Conservation (phyloP, 176 grass and related monocot species). For the barley (Hordeum vulgare) region MorexV3_pseudomolecules_assembly NC_058519.1:30639541-30640040, state of each 20-base stretch:
- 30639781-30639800: constrained; percentile 75
- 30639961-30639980: constrained; percentile 68
- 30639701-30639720: constrained; percentile 61
- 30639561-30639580: constrained; percentile 70
- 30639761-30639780: constrained; percentile 49
- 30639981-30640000: constrained; percentile 65
- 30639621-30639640: too few relatives aligned
- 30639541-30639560: constrained; percentile 60
- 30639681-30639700: constrained; percentile 57
- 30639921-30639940: constrained; percentile 29
- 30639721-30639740: constrained; percentile 72
- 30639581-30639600: background rate
- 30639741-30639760: constrained; percentile 55
- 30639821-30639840: constrained; percentile 26
- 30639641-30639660: too few relatives aligned
- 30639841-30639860: constrained; percentile 31
- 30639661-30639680: constrained; percentile 75
- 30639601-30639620: background rate
- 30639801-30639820: constrained; percentile 64
- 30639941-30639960: constrained; percentile 42
- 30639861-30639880: constrained; percentile 41
- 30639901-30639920: constrained; percentile 52
- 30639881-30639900: constrained; percentile 88
- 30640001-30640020: constrained; percentile 84
- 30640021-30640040: constrained; percentile 64